Evolutionary conservation across 139 green algal species (phyloP).

Genomic region (Picochlorum sp.): DNA sequence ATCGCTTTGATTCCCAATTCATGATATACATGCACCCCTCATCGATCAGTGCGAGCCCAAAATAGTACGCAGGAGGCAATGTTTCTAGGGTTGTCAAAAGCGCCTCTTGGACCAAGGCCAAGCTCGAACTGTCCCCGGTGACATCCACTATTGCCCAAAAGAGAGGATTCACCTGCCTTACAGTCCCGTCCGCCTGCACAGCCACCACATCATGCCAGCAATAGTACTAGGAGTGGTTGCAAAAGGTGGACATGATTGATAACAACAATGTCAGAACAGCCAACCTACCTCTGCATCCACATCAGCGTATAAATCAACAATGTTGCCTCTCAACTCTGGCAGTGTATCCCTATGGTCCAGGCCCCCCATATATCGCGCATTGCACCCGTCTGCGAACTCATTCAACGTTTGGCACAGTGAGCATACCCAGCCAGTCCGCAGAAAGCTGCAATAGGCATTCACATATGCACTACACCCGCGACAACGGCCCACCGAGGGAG

Average conservation of each 20-base stretch:
- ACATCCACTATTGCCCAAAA: slow-evolving; percentile 1
- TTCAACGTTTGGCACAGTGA: neutral
- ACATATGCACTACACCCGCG: neutral
- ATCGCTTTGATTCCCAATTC: neutral
- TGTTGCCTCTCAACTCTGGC: neutral
- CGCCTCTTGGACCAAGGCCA: neutral
- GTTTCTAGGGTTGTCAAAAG: neutral
- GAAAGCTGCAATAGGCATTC: neutral
- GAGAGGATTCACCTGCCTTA: neutral
- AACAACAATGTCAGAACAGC: neutral
- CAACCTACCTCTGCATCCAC: neutral
- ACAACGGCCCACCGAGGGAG: neutral
- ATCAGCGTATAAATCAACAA: neutral
- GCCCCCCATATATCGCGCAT: neutral
- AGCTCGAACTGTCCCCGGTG: neutral
- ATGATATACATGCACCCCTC: neutral
- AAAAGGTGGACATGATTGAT: neutral
- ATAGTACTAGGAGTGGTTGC: neutral
- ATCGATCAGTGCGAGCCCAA: neutral
- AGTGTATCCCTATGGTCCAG: neutral
- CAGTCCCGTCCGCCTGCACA: neutral
- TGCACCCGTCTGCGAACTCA: neutral
- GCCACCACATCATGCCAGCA: neutral
- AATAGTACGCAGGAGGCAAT: neutral
- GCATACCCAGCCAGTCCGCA: neutral